Percentiles rank a stretch among this genome's conserved stretches.
phyloP scores from a whole-genome alignment of 495 filamentous ascomycete genomes.

The Penicillium verhagenii region DNA sequence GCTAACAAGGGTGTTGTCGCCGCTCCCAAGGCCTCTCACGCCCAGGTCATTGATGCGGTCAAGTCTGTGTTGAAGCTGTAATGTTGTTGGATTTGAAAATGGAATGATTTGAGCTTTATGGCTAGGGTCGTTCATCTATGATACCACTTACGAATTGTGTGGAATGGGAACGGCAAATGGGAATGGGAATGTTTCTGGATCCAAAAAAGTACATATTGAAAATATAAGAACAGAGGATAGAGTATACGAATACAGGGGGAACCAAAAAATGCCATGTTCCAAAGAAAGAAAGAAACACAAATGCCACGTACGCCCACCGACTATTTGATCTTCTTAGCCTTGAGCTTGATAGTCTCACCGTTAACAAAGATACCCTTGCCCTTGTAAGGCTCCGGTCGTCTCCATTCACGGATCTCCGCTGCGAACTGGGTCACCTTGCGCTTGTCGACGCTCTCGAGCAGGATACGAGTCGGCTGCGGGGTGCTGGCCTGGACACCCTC shows the following conservation, averaged over 20 bases:
- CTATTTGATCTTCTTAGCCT: constrained; percentile 98
- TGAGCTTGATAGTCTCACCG: constrained; percentile 94
- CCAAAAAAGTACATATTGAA: constrained; percentile 38
- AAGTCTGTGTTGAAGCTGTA: constrained; percentile 69
- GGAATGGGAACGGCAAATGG: constrained; percentile 6
- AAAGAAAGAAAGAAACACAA: constrained; percentile 23
- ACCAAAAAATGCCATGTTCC: constrained; percentile 26
- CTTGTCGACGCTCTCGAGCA: constrained; percentile 85
- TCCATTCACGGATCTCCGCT: constrained; percentile 82
- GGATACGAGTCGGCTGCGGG: constrained; percentile 89
- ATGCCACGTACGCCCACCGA: constrained; percentile 15
- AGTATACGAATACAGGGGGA: constrained; percentile 46
- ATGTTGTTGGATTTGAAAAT: constrained; percentile 14
- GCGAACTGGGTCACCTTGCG: constrained; percentile 86
- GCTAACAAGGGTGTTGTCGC: constrained; percentile 93
- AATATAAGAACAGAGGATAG: constrained; percentile 12
- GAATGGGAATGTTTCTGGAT: constrained; percentile 7
- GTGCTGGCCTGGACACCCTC: constrained; percentile 80
- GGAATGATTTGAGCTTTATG: not conserved
- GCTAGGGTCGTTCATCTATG: constrained; percentile 18
- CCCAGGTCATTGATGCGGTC: constrained; percentile 75
- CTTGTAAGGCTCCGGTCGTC: constrained; percentile 95
- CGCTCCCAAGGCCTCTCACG: constrained; percentile 72
- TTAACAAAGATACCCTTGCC: constrained; percentile 98
- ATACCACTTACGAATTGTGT: constrained; percentile 19